Conservation (phyloP, 1,284 basidiomycete genomes). For the Cryptococcus depauperatus region DNA sequence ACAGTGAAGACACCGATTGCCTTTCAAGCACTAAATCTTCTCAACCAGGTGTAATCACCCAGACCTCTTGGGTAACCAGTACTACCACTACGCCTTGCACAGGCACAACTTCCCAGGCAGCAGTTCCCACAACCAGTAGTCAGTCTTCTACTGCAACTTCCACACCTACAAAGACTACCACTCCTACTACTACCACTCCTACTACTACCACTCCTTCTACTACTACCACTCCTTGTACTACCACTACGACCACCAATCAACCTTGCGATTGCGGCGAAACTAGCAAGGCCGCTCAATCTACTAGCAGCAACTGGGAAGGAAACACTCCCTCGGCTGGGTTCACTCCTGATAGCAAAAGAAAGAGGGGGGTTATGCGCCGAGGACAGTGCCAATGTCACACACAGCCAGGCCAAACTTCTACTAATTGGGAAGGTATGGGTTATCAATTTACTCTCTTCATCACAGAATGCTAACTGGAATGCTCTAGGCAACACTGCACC, state of each 20-base stretch:
- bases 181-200: conserved; percentile 1
- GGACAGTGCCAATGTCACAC: conserved; percentile 11
- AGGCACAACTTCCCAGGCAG: neutral
- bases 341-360: neutral
- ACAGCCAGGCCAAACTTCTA: too few species aligned
- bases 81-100: conserved; percentile 10
- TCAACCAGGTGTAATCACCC: neutral
- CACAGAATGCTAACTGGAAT: neutral
- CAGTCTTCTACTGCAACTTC: neutral
- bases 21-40: neutral
- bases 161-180: neutral
- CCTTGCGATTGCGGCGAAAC: conserved; percentile 4
- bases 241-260: neutral
- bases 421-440: conserved; percentile 4
- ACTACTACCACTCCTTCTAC: neutral
- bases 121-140: conserved; percentile 4
- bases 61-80: conserved; percentile 7
- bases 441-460: neutral
- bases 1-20: neutral
- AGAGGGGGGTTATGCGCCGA: conserved; percentile 7
- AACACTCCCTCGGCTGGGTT: neutral
- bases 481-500: conserved; percentile 3
- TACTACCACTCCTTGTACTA: neutral
- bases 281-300: neutral
- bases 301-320: conserved; percentile 4